Percentiles rank a stretch among this genome's conserved stretches.
Conservation (phyloP, 345 rosid genomes). For the Aquilaria malaccensis region DNA sequence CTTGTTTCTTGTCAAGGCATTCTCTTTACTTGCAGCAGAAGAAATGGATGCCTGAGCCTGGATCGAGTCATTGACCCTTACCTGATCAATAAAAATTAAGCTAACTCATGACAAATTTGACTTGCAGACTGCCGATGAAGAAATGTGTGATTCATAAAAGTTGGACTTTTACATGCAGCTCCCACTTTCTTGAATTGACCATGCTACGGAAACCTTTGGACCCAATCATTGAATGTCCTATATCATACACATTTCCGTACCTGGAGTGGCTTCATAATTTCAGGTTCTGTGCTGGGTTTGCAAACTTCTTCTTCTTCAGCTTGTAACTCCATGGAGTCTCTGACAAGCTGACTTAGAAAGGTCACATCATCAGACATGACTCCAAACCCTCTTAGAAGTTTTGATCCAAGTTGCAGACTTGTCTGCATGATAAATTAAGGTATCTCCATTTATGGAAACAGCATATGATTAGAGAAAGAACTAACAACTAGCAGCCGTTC, state of each 20-base stretch:
- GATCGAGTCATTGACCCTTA: constrained; percentile 24
- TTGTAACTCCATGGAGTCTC: constrained; percentile 84
- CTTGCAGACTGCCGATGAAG: neutral
- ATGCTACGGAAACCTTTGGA: neutral
- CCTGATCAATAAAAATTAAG: constrained; percentile 21
- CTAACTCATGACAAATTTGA: neutral
- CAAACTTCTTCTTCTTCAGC: constrained; percentile 49
- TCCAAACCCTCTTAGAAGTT: constrained; percentile 82
- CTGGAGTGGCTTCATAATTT: constrained; percentile 51
- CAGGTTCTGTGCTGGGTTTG: constrained; percentile 28
- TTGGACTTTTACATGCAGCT: neutral
- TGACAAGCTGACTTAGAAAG: constrained; percentile 59
- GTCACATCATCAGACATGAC: constrained; percentile 97
- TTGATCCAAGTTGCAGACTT: constrained; percentile 88
- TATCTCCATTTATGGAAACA: neutral
- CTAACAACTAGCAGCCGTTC: neutral
- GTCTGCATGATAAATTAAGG: constrained; percentile 43
- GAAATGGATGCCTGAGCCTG: constrained; percentile 9
- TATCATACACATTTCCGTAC: constrained; percentile 21
- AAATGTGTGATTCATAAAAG: no score
- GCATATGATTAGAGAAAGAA: constrained; percentile 1
- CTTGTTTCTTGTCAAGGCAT: constrained; percentile 8
- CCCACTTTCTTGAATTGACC: neutral
- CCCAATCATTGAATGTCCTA: neutral
- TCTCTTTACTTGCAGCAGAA: constrained; percentile 13